phyloP scores from a whole-genome alignment of 2,329 filamentous ascomycete species.

The Coniochaeta sp. region DNA sequence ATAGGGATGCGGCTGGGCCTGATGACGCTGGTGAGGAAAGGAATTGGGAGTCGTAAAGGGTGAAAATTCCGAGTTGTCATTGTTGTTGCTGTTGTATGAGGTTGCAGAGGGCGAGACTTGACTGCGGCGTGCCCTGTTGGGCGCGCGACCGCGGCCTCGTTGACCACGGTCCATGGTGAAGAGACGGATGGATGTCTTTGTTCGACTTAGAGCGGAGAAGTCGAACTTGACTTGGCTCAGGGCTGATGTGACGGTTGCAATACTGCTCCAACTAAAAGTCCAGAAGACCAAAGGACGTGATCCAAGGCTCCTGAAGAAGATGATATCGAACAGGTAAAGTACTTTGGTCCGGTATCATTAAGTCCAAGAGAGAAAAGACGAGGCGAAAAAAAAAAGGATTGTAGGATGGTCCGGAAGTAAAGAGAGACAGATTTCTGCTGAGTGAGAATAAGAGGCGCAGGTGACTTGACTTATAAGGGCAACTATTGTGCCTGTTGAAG shows the following conservation, averaged over 20 bases:
- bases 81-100: not conserved
- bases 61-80: not conserved
- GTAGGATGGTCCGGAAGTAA: not conserved
- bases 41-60: not conserved
- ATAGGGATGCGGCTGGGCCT: too few relatives aligned
- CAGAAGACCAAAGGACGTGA: too few relatives aligned
- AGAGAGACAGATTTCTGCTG: not conserved
- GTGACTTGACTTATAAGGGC: not conserved
- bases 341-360: too few relatives aligned
- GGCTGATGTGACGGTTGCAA: too few relatives aligned
- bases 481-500: too few relatives aligned
- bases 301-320: too few relatives aligned
- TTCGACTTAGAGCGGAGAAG: too few relatives aligned
- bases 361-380: not conserved
- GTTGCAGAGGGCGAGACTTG: not conserved
- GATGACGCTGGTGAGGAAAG: too few relatives aligned
- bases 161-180: not conserved
- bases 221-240: too few relatives aligned
- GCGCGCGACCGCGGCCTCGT: not conserved
- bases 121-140: not conserved
- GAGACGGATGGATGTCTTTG: too few relatives aligned
- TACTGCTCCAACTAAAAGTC: too few relatives aligned
- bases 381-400: slow-evolving; percentile 1
- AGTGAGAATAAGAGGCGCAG: not conserved
- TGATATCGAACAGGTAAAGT: too few relatives aligned